A percentile compares a stretch with the other conserved stretches of the same genome.
These are phyloP conservation scores for Chamaenerion angustifolium DNA, from an alignment of 345 rosid species.

Conservation along the genomic window DNA sequence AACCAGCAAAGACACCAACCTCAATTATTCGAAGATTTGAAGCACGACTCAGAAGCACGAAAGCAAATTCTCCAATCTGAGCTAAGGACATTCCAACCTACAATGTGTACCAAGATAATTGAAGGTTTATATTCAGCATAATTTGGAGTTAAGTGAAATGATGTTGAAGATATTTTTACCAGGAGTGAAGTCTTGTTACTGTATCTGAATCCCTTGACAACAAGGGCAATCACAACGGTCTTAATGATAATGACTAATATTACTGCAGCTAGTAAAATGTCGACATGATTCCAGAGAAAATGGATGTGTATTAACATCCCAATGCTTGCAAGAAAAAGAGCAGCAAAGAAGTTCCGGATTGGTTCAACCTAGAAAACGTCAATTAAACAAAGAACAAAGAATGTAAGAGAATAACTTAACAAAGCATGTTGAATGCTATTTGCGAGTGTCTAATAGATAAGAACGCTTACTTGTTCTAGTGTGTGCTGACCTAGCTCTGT, in stretches of 20 bases:
- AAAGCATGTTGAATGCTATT: too few species aligned
- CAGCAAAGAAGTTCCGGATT: slow-evolving; percentile 86
- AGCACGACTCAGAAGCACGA: slow-evolving; percentile 94
- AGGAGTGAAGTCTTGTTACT: slow-evolving; percentile 78
- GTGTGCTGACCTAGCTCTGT: slow-evolving; percentile 94
- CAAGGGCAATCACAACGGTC: slow-evolving; percentile 46
- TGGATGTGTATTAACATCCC: slow-evolving; percentile 35
- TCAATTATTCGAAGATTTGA: slow-evolving; percentile 93
- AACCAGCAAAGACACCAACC: slow-evolving; percentile 24
- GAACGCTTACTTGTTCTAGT: slow-evolving; percentile 65
- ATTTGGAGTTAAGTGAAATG: too few species aligned
- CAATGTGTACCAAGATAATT: slow-evolving; percentile 7
- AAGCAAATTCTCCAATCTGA: slow-evolving; percentile 94
- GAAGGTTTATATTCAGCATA: slow-evolving; percentile 7
- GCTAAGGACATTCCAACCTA: slow-evolving; percentile 95
- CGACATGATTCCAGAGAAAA: slow-evolving; percentile 75
- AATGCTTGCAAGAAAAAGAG: slow-evolving; percentile 83
- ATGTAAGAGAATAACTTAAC: slow-evolving; percentile 3
- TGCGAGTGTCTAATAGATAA: slow-evolving; percentile 2
- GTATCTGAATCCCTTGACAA: slow-evolving; percentile 81
- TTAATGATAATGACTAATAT: slow-evolving; percentile 64
- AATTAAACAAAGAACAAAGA: slow-evolving; percentile 4
- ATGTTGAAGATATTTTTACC: slow-evolving; percentile 26
- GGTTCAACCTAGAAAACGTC: slow-evolving; percentile 60
- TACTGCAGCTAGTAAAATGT: slow-evolving; percentile 74